Evolutionary conservation across 495 filamentous ascomycete species (phyloP), one percentile per base, ranked within the genome.

Genomic region (Lophium mytilinum): DNA sequence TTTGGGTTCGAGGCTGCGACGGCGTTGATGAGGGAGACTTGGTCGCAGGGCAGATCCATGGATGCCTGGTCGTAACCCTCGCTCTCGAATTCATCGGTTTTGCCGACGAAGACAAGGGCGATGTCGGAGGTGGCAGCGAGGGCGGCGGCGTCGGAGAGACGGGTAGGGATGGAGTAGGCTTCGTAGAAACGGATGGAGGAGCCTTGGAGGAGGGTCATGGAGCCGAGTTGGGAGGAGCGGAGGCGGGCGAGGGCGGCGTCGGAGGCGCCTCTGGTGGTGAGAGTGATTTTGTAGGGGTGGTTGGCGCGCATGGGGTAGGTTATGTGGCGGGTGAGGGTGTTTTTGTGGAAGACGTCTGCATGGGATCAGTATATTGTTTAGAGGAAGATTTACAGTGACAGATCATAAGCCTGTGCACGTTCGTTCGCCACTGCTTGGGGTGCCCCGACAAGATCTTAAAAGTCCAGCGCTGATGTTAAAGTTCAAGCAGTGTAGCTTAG

Each of bases 21-120:
- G 1, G 61, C 61, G 24, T 52, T 33, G 3, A 64, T 58, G 24
- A 61, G 57, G 14, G 17, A 49, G 50, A 56, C 50, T 4, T 52
- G 48, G 17, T 59, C 49, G 21, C 40, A 40, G 14, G 60, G 60
- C 18, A 64, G 50, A 12, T 56, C 50, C 37, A 60, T 55, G 37
- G 14, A 21, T 5, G 14, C 41, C 19, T 61, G 61, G 39, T 64
- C 61, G 19, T 56, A 52, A 12, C 61, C 61, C 50, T 64, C 61
- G 14, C 52, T 57, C 43, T 64, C 61, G 52, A 61, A 64, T 0
- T 62, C 61, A 1, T 46, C 58, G 2, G 52, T 57, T 18, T 60
- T 61, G 46, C 61, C 57, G 15, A 53, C 56, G 57, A 64, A 64
- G 5, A 64, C 53, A 9, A 64, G 48, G 3, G 61, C 61, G 24